Base-by-base conservation (phyloP, 352 stramenopile genomes). In the Phytophthora capsici region DNA sequence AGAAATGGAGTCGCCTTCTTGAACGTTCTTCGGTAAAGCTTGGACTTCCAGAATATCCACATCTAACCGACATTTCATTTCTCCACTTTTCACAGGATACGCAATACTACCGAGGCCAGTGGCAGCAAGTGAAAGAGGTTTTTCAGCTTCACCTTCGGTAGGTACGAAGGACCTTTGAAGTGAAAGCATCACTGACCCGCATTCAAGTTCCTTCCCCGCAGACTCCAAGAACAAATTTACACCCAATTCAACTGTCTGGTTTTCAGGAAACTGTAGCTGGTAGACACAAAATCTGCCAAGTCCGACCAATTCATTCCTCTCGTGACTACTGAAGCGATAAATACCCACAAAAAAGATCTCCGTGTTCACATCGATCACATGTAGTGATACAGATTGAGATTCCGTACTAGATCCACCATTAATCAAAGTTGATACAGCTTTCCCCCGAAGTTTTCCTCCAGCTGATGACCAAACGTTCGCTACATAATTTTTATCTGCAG, bases 291-390 rank as follows among this genome's bases (percentile, higher is more conserved):
- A 70, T 8, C 34, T 66, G 7, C 66, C 60, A 4, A 62, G 32
- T 57, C 59, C 59, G 13, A 73, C 53, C 17, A 70, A 22, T 23
- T 66, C 66, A 26, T 73, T 73, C 19, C 66, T 70, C 23, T 73
- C 66, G 6, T 57, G 36, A 32, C 22, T 26, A 32, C 66, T 73
- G 45, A 54, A 73, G 7, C 53, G 59, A 52, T 73, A 62, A 10
- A 73, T 66, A 9, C 46, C 53, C 8, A 73, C 37, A 32, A 46
- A 70, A 2, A 73, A 9, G 2, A 73, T 40, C 2, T 73, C 66
- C 13, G 44, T 66, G 2, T 26, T 22, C 16, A 26, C 9, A 40
- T 73, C 66, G 10, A n/a, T 19, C 14, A 70, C 54, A 41, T 66
- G 46, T 12, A 73, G 32, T 20, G 40, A 58, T 12, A 62, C 26